Conservation (phyloP, 2,329 filamentous ascomycete species). For the Cadophora sp. region DNA sequence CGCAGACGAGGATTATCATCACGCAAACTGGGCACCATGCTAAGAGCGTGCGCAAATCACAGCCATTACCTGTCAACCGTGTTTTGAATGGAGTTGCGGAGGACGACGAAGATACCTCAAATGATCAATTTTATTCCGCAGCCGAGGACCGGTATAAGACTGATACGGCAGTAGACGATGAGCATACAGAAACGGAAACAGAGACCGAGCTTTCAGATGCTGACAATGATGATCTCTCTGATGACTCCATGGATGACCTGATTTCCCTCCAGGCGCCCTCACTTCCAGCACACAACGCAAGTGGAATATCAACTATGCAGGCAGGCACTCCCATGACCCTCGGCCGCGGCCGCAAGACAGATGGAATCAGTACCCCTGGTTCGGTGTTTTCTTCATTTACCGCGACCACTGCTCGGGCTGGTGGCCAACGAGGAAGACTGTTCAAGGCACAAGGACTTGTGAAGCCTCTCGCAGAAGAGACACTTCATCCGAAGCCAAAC, state of each 20-base stretch:
- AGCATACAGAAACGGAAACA: constrained; percentile 63
- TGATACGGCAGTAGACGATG: constrained; percentile 59
- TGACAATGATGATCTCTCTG: constrained; percentile 81
- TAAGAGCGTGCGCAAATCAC: constrained; percentile 57
- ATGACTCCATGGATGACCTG: constrained; percentile 92
- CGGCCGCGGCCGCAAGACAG: constrained; percentile 64
- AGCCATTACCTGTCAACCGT: constrained; percentile 55
- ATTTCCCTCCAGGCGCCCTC: constrained; percentile 86
- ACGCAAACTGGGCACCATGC: constrained; percentile 65
- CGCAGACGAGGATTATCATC: constrained; percentile 84
- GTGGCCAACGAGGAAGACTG: constrained; percentile 75
- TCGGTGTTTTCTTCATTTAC: constrained; percentile 92
- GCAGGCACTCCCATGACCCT: constrained; percentile 81
- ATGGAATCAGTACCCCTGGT: constrained; percentile 80
- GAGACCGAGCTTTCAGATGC: constrained; percentile 67
- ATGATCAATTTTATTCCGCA: constrained; percentile 91
- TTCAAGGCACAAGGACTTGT: constrained; percentile 86
- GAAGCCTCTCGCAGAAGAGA: constrained; percentile 72
- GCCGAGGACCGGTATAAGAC: constrained; percentile 77
- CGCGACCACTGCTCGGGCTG: constrained; percentile 78
- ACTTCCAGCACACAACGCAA: constrained; percentile 77
- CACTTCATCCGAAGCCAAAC: constrained; percentile 83
- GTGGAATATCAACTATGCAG: constrained; percentile 79
- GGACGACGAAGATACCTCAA: constrained; percentile 81
- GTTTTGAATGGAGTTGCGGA: constrained; percentile 64